Evolutionary conservation across 768 basidiomycete species (phyloP).

Genomic region (Gelatoporia subvermispora): DNA sequence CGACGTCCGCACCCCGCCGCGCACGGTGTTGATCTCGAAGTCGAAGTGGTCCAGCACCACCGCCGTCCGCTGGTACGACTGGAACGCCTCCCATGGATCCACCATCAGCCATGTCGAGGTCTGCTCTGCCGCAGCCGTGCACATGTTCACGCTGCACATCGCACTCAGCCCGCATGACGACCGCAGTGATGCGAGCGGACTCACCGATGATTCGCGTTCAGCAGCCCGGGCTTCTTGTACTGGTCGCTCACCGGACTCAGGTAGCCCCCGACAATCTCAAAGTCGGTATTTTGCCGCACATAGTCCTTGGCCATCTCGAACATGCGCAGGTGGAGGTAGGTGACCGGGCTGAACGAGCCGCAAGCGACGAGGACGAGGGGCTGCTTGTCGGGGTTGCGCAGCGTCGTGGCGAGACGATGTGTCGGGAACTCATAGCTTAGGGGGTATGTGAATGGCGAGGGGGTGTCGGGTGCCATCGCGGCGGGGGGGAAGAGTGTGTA

Average conservation of each 20-base stretch:
- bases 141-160: conserved; percentile 70
- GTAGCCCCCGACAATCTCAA: conserved; percentile 93
- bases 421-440: conserved; percentile 64
- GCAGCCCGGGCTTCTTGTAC: conserved; percentile 95
- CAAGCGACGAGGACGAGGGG: conserved; percentile 96
- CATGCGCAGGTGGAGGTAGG: conserved; percentile 97
- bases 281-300: conserved; percentile 84
- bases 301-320: conserved; percentile 99
- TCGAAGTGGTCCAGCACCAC: conserved; percentile 98
- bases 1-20: conserved; percentile 72
- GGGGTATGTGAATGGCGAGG: conserved; percentile 50
- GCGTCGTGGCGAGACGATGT: conserved; percentile 53
- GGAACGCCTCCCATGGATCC: conserved; percentile 96
- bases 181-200: conserved; percentile 22
- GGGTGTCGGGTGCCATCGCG: neutral
- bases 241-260: conserved; percentile 92
- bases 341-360: conserved; percentile 96
- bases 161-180: neutral
- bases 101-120: conserved; percentile 96
- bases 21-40: conserved; percentile 82
- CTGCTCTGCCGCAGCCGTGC: conserved; percentile 83
- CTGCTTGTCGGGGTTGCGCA: conserved; percentile 61
- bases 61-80: conserved; percentile 92
- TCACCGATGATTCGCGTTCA: conserved; percentile 85
- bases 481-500: neutral